Evolutionary conservation across 768 basidiomycete genomes (phyloP).

Genomic region (Termitomyces sp.): DNA sequence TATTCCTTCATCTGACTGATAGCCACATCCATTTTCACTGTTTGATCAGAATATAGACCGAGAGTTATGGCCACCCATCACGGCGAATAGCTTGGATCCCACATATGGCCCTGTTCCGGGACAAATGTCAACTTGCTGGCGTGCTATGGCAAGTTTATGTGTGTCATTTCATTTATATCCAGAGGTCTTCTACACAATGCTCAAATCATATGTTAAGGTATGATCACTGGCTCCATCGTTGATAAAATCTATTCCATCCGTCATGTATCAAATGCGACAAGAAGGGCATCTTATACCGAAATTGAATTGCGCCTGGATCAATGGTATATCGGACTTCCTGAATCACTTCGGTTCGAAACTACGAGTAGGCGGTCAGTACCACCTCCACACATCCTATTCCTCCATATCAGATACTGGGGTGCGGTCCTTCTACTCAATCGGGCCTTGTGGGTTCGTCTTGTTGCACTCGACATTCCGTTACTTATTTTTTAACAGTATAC

Average conservation of each 20-base stretch:
- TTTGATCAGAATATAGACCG: slow-evolving; percentile 51
- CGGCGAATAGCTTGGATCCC: slow-evolving; percentile 31
- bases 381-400: slow-evolving; percentile 59
- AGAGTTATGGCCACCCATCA: slow-evolving; percentile 46
- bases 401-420: slow-evolving; percentile 76
- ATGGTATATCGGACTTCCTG: slow-evolving; percentile 69
- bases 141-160: slow-evolving; percentile 57
- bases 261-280: slow-evolving; percentile 36
- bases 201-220: slow-evolving; percentile 32
- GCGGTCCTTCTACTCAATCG: slow-evolving; percentile 70
- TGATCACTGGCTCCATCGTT: slow-evolving; percentile 64
- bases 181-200: neutral
- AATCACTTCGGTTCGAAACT: slow-evolving; percentile 55
- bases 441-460: slow-evolving; percentile 58
- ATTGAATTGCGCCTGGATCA: slow-evolving; percentile 68
- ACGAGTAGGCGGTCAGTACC: slow-evolving; percentile 48
- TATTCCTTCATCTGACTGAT: neutral
- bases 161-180: slow-evolving; percentile 15
- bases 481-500: slow-evolving; percentile 43
- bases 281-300: slow-evolving; percentile 43
- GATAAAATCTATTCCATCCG: slow-evolving; percentile 68
- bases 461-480: slow-evolving; percentile 1
- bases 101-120: slow-evolving; percentile 44
- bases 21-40: slow-evolving; percentile 3
- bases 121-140: slow-evolving; percentile 49